Evolutionary conservation across 2,329 filamentous ascomycete genomes (phyloP).

Genomic region (Magnaporthiopsis poae): DNA sequence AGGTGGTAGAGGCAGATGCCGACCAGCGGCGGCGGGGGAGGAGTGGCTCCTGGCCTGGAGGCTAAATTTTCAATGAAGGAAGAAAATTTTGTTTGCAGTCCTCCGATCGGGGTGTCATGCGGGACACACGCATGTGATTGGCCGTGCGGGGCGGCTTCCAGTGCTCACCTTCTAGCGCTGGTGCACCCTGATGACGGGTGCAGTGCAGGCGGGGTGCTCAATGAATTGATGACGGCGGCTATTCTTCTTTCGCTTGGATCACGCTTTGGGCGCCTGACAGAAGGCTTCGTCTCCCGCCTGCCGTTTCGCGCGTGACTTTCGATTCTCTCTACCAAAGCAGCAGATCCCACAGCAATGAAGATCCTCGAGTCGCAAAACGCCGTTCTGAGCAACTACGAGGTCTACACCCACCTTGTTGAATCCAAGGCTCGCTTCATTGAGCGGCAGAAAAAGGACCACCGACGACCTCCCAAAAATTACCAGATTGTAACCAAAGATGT

Average conservation of each 20-base stretch:
- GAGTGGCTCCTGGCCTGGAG: neutral
- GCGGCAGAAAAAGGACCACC: constrained; percentile 4
- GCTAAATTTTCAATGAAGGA: neutral
- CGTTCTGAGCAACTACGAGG: constrained; percentile 63
- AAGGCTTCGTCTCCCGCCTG: neutral
- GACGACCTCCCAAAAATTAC: constrained; percentile 5
- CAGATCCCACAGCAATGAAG: constrained; percentile 41
- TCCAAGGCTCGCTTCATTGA: constrained; percentile 23
- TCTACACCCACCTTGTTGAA: constrained; percentile 54
- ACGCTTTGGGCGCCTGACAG: neutral
- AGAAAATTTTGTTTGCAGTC: neutral
- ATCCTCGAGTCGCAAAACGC: constrained; percentile 62
- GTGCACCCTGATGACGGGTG: neutral
- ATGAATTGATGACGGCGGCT: too few species aligned
- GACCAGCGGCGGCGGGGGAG: neutral
- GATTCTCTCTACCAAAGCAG: neutral
- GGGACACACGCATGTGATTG: neutral
- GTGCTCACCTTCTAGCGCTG: neutral
- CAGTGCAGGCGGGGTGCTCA: neutral
- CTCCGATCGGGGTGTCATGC: neutral
- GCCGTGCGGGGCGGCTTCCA: neutral
- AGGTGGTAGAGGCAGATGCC: neutral
- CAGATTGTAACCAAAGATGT: constrained; percentile 55
- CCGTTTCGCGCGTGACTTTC: neutral
- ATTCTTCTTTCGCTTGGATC: neutral